These are phyloP conservation scores for Xylaria sp. DNA, from an alignment of 2,329 filamentous ascomycete genomes.

Conservation along the genomic window DNA sequence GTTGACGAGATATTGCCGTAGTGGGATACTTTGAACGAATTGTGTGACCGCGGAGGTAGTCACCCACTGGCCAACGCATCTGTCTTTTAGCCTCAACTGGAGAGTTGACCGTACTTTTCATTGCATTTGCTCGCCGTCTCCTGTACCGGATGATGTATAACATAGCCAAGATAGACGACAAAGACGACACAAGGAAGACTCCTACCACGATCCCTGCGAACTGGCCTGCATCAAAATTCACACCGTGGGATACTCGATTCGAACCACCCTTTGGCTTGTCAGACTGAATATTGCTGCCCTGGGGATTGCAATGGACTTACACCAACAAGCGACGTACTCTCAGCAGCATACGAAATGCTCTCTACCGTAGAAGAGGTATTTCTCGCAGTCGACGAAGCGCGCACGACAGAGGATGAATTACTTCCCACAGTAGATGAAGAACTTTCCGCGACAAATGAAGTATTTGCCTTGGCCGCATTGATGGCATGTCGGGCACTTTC, in stretches of 20 bases:
- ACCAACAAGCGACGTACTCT: neutral
- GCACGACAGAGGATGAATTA: constrained; percentile 6
- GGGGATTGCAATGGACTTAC: constrained; percentile 23
- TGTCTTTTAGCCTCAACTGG: constrained; percentile 7
- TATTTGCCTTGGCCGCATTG: constrained; percentile 22
- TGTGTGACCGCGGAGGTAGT: constrained; percentile 3
- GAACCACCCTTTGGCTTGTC: constrained; percentile 20
- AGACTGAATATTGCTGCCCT: neutral
- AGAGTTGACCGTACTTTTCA: neutral
- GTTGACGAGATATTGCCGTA: neutral
- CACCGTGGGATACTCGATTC: neutral
- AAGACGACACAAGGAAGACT: constrained; percentile 32
- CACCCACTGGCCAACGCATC: neutral
- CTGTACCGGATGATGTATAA: constrained; percentile 36
- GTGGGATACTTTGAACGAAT: neutral
- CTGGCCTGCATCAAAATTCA: constrained; percentile 29
- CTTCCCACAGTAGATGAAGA: neutral
- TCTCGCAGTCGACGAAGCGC: neutral
- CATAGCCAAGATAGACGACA: constrained; percentile 30
- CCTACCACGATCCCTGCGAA: constrained; percentile 37
- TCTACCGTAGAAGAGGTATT: constrained; percentile 6
- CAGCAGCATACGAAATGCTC: neutral
- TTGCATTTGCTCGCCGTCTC: constrained; percentile 16
- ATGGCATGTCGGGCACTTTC: constrained; percentile 27
- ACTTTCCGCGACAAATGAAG: constrained; percentile 14